Evolutionary conservation across 768 basidiomycete genomes (phyloP), one percentile per base, ranked within the genome.

Genomic region (Dendrothele bispora): DNA sequence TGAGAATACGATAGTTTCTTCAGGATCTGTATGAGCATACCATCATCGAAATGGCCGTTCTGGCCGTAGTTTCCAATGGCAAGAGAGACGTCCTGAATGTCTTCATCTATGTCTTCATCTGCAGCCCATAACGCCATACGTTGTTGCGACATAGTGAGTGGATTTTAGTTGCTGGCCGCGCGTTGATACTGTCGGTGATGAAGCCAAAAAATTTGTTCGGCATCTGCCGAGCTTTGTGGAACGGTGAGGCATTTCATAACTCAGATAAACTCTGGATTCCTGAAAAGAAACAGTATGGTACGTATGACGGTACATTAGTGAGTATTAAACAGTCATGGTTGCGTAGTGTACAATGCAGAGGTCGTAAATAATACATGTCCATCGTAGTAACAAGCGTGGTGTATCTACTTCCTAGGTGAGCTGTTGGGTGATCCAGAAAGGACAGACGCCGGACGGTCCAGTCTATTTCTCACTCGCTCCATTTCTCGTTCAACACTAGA

Each of bases 81-180:
- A 44, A 87, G 72, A 52, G 76, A 79, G 37, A 90, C 72, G 57
- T 88, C 82, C 54, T 77, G 73, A 20, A 82, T 68, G 24, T 82
- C 90, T 49, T 90, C 87, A 52, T 91, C 90, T 50, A 89, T 74
- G 58, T 91, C 90, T 5, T 80, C 77, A 56, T 91, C 89, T 6
- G 84, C 73, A n/a, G 80, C 80, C 88, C 88, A 91, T 20, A 88
- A 58, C 25, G 83, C 73, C 47, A 80, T 79, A 26, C 87, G 79
- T 66, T 84, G 86, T 67, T 82, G 78, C 39, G 80, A 68, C 75
- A 84, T 82, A n/a, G 10, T 32, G 30, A 32, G n/a, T 32, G n/a
- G n/a, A n/a, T n/a, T n/a, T n/a, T n/a, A n/a, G n/a, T n/a, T n/a
- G n/a, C n/a, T n/a, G n/a, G n/a, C n/a, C n/a, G n/a, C n/a, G n/a